These are phyloP conservation scores for Entomortierella chlamydospora DNA, from an alignment of 192 early-diverging fungal species.

Conservation along the genomic window DNA sequence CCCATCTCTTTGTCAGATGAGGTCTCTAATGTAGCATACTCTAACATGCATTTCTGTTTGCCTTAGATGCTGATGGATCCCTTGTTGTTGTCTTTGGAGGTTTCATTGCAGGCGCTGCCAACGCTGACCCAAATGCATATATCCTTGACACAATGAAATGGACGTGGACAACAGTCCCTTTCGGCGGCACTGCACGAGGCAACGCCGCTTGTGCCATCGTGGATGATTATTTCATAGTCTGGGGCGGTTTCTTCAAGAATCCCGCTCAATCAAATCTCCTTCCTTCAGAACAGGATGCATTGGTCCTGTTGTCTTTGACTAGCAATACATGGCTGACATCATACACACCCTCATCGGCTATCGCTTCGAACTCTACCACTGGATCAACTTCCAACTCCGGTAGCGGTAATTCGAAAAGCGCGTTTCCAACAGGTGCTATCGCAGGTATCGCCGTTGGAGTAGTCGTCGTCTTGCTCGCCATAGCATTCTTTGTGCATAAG, in stretches of 20 bases:
- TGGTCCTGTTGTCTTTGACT: constrained; percentile 7
- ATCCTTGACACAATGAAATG: constrained; percentile 31
- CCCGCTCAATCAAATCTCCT: not conserved
- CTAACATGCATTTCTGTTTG: not conserved
- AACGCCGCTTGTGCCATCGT: constrained; percentile 22
- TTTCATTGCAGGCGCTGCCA: not conserved
- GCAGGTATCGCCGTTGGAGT: constrained; percentile 25
- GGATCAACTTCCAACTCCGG: not conserved
- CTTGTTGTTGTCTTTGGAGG: constrained; percentile 36
- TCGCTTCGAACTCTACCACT: not conserved
- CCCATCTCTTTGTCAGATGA: not conserved
- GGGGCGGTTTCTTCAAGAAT: constrained; percentile 30
- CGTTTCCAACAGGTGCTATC: constrained; percentile 11
- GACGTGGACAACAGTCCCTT: constrained; percentile 22
- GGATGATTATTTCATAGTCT: constrained; percentile 34
- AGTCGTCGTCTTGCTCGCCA: constrained; percentile 1
- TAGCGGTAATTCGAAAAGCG: not conserved
- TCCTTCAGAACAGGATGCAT: constrained; percentile 1
- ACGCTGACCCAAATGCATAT: constrained; percentile 29
- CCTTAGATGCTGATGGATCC: constrained; percentile 38
- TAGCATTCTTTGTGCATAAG: constrained; percentile 7
- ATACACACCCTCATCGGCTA: constrained; percentile 17
- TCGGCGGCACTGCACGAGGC: constrained; percentile 9
- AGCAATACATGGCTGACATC: constrained; percentile 10
- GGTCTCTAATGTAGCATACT: not conserved